Evolutionary conservation across 352 stramenopile species (phyloP), one percentile per base, ranked within the genome.

Genomic region (Pythium plurisporium): DNA sequence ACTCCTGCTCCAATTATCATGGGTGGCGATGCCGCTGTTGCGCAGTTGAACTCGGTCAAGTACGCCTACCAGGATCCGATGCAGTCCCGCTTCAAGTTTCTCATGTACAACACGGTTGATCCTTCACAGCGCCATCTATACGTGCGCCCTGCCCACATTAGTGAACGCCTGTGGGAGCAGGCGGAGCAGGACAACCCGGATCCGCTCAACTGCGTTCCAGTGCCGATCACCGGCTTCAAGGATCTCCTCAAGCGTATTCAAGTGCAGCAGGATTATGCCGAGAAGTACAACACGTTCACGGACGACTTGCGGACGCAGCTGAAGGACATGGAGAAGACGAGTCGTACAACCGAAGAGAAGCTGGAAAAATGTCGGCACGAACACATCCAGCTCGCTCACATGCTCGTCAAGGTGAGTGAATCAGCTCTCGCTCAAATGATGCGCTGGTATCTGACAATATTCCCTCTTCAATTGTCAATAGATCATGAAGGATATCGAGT

Each of bases 51-150:
- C 50, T 78, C 79, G 34, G 68, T 95, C 53, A 91, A 91, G 59
- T 82, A 85, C 46, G 83, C 83, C 29, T 95, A 95, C 53, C 67
- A 91, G 49, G 86, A 95, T 55, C 82, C 79, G 1, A 71, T 72
- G 42, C 86, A 94, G 68, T 95, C 86, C 23, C 81, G 86, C 2
- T 95, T 95, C 72, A 95, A 95, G 60, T 91, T 93, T 49, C 67
- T 95, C 29, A 85, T 95, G 72, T 95, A 95, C 73, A 95, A 95
- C 63, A 83, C 81, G 17, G 83, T 95, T 4, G 86, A 95, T 51
- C 83, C 86, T 23, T 86, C 79, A 31, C 82, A 91, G 55, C 70
- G 83, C 4, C 83, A 92, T 38, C 48, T 95, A 55, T 95, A 95
- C 56, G 71, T 70, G 22, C 79, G 83, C 20, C 86, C 86, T n/a